Conservation (phyloP, 129 eudicot genomes). For the Flaveria sonorensis region DNA sequence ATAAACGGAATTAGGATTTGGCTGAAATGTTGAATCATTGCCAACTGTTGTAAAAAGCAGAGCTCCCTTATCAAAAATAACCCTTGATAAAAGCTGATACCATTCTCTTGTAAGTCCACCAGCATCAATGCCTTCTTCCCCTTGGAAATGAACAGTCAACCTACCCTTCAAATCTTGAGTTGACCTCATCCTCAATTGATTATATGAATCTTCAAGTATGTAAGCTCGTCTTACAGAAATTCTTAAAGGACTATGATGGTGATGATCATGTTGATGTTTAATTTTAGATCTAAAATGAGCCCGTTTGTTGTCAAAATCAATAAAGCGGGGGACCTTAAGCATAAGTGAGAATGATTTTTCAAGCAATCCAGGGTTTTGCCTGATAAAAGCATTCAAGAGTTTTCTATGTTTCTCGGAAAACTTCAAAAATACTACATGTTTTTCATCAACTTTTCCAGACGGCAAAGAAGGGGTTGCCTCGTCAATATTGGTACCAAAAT, state of each 20-base stretch:
- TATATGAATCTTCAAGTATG: constrained; percentile 96
- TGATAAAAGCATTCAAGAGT: constrained; percentile 80
- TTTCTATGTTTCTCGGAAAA: constrained; percentile 91
- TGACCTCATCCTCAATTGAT: constrained; percentile 88
- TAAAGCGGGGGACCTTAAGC: constrained; percentile 94
- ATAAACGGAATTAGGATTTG: constrained; percentile 96
- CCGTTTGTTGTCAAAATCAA: constrained; percentile 95
- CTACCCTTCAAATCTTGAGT: constrained; percentile 89
- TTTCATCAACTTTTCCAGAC: constrained; percentile 63
- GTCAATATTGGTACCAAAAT: constrained; percentile 64
- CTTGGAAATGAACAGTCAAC: constrained; percentile 94
- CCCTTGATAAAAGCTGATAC: constrained; percentile 94
- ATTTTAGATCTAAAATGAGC: constrained; percentile 95
- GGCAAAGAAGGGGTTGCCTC: constrained; percentile 62
- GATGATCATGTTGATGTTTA: constrained; percentile 97
- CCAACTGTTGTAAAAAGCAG: constrained; percentile 94
- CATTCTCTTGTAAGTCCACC: constrained; percentile 99
- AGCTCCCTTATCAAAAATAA: constrained; percentile 95
- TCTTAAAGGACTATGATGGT: constrained; percentile 92
- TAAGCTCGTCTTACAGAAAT: constrained; percentile 97
- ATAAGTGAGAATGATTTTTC: constrained; percentile 93
- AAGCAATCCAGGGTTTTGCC: constrained; percentile 94
- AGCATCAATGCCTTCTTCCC: constrained; percentile 99
- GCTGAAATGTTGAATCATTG: constrained; percentile 93
- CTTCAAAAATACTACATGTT: constrained; percentile 70